Evolutionary conservation across 345 rosid genomes (phyloP).

Genomic region (Populus davidiana): DNA sequence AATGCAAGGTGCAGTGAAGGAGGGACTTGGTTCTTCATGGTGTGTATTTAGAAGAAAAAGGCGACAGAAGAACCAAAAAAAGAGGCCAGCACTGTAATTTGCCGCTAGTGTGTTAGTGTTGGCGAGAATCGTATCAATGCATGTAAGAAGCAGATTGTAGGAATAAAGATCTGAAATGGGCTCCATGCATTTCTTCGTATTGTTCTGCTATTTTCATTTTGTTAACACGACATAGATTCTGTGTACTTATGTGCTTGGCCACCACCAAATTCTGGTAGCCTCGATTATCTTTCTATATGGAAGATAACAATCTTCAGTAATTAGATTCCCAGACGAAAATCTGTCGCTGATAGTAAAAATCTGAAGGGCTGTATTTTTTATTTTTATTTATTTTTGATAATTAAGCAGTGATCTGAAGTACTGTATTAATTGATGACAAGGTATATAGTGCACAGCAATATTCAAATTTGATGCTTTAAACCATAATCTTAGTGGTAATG

Average conservation of each 20-base stretch:
- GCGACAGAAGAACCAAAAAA: conserved; percentile 12
- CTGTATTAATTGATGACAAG: background rate
- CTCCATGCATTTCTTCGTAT: conserved; percentile 1
- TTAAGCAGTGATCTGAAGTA: background rate
- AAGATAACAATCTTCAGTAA: background rate
- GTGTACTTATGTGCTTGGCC: conserved; percentile 5
- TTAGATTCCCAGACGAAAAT: background rate
- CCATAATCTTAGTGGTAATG: background rate
- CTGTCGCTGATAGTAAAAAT: background rate
- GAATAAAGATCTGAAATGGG: conserved; percentile 16
- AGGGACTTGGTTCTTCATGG: background rate
- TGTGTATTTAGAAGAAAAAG: conserved; percentile 5
- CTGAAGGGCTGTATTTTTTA: background rate
- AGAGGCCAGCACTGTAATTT: background rate
- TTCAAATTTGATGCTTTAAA: background rate
- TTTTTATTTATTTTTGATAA: background rate
- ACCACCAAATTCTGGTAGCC: background rate
- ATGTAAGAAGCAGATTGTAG: background rate
- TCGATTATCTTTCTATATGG: background rate
- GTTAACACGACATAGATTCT: background rate
- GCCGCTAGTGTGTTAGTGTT: conserved; percentile 10
- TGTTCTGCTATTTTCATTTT: background rate
- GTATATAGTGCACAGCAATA: background rate
- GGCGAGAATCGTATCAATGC: conserved; percentile 2
- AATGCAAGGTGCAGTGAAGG: background rate